Evolutionary conservation across 1,284 basidiomycete species (phyloP).

Genomic region (Heterobasidion parviporum): DNA sequence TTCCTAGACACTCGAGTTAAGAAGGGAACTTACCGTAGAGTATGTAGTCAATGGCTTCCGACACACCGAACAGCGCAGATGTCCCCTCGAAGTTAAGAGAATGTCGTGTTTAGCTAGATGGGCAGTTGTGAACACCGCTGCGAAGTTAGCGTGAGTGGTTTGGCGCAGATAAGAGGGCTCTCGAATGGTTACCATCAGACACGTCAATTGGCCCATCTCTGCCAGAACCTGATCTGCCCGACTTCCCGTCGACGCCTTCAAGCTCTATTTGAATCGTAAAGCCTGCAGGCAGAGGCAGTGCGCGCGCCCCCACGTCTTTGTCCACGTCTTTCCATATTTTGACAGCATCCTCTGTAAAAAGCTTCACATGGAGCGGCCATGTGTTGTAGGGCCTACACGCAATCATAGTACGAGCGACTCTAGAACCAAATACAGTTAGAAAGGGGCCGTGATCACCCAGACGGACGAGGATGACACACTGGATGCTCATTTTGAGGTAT

Average conservation of each 20-base stretch:
- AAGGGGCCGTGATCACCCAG: not conserved
- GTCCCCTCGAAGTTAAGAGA: conserved; percentile 25
- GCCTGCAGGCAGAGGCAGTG: conserved; percentile 35
- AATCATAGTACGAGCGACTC: conserved; percentile 47
- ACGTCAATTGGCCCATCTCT: conserved; percentile 54
- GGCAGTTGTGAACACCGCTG: conserved; percentile 41
- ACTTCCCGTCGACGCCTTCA: conserved; percentile 69
- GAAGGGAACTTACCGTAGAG: conserved; percentile 29
- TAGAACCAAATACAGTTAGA: conserved; percentile 9
- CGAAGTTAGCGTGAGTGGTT: not conserved
- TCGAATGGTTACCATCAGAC: conserved; percentile 43
- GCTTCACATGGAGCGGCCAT: conserved; percentile 61
- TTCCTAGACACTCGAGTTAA: not conserved
- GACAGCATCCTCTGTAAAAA: conserved; percentile 58
- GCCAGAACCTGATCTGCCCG: conserved; percentile 37
- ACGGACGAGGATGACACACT: conserved; percentile 25
- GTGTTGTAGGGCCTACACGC: conserved; percentile 48
- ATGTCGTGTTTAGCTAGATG: conserved; percentile 47
- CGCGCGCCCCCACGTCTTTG: conserved; percentile 7
- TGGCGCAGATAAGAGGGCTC: not conserved
- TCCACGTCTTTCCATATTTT: conserved; percentile 36
- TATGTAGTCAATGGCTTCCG: conserved; percentile 30
- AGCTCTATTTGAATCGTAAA: conserved; percentile 48
- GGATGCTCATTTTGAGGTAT: conserved; percentile 35
- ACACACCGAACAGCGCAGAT: conserved; percentile 48